Evolutionary conservation across 495 filamentous ascomycete species (phyloP), one percentile per base, ranked within the genome.

Genomic region (Durotheca rogersii): DNA sequence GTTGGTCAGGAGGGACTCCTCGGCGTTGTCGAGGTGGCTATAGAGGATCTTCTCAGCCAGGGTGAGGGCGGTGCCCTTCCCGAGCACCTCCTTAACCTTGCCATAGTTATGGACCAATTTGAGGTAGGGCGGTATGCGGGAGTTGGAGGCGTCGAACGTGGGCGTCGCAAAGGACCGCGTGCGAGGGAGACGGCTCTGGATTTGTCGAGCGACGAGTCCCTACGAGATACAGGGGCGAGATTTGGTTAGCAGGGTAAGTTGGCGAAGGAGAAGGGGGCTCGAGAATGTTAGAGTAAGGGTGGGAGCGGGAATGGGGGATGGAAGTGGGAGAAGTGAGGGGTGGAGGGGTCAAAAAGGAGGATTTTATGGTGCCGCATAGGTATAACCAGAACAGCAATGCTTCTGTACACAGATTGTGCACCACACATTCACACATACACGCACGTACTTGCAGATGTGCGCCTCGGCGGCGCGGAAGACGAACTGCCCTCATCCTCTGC

Each of bases 1-100:
- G 60, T 83, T 83, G 36, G 83, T 81, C 34, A 90, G 76, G 14
- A 96, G 80, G 14, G 88, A 87, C 58, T 96, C 93, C 66, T 92
- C 88, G 4, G 82, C 80, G 64, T 87, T 88, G 66, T 89, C 84
- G 41, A 98, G 74, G 76, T 98, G 93, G 56, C 93, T 90, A 75
- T 97, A 98, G 30, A 98, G 79, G 52, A 96, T 95, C 77, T 98
- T 98, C 71, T 98, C 93, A 36, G 93, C 89, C 27, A 97, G 78
- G 2, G 93, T 95, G 27, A 98, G 81, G 15, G 77, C 74, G 32
- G 84, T 81, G 6, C 72, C 67, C 14, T 72, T 66, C 3, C 87
- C 85, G 21, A 95, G 76, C 5, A 95, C 78, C 19, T 79, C 76
- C 15, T 89, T 86, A 17, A 94, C 89, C 48, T 73, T 70, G 12